Conservation (phyloP, 1,139 yeast species). For the Pichia sp. region DNA sequence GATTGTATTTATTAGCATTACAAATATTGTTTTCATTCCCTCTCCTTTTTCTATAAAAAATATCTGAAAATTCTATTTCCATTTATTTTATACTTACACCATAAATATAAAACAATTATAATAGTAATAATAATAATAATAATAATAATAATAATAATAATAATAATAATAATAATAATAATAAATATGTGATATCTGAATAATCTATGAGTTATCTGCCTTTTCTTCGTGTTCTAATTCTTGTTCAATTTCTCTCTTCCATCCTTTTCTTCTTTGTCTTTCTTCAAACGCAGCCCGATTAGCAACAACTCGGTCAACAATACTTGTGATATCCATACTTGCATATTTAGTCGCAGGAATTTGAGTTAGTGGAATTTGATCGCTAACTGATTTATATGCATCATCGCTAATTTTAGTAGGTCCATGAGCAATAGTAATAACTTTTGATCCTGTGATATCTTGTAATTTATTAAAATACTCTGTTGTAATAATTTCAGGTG, state of each 20-base stretch:
- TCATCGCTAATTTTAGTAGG: conserved; percentile 42
- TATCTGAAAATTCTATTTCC: too few relatives aligned
- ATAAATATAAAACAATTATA: too few relatives aligned
- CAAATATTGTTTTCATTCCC: too few relatives aligned
- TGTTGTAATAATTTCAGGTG: conserved; percentile 49
- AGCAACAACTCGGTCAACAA: conserved; percentile 61
- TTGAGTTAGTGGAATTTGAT: not conserved
- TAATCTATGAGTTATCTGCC: too few relatives aligned
- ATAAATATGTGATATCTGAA: too few relatives aligned
- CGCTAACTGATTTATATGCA: conserved; percentile 39
- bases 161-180: too few relatives aligned
- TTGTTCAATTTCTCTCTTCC: conserved; percentile 49
- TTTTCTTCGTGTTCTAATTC: conserved; percentile 20
- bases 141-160: too few relatives aligned
- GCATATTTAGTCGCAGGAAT: conserved; percentile 1
- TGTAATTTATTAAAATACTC: conserved; percentile 33
- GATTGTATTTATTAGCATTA: too few relatives aligned
- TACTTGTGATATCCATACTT: conserved; percentile 54
- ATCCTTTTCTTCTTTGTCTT: conserved; percentile 71
- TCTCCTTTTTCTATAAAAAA: too few relatives aligned
- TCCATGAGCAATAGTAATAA: conserved; percentile 55
- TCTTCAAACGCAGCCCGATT: conserved; percentile 68
- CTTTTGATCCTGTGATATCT: conserved; percentile 26
- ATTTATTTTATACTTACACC: too few relatives aligned
- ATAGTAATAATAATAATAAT: too few relatives aligned